Percentiles rank a stretch among this genome's conserved stretches.
Evolutionary conservation across 148 eudicot species (phyloP).

Genomic region (Amaranthus hypochondriacus): DNA sequence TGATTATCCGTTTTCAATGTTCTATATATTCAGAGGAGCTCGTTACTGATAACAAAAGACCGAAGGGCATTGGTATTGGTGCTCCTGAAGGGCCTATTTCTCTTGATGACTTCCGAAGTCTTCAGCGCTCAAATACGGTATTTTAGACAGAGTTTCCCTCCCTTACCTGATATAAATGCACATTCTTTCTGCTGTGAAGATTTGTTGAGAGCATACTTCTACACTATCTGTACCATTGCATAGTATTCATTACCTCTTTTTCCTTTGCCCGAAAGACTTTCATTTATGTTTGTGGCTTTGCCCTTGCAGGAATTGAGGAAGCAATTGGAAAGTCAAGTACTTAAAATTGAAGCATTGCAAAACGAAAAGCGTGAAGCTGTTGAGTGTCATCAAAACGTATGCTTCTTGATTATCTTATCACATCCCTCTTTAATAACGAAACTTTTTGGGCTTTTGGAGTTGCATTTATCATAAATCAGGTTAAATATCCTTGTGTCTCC

Average conservation of each 20-base stretch:
- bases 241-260: neutral
- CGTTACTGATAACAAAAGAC: slow-evolving; percentile 63
- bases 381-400: slow-evolving; percentile 77
- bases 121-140: slow-evolving; percentile 94
- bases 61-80: slow-evolving; percentile 92
- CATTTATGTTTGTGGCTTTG: neutral
- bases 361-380: slow-evolving; percentile 60
- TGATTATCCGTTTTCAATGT: slow-evolving; percentile 12
- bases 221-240: neutral
- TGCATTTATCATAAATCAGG: neutral
- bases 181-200: neutral
- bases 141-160: neutral
- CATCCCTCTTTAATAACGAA: neutral
- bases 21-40: slow-evolving; percentile 49
- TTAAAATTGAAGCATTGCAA: slow-evolving; percentile 56
- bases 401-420: slow-evolving; percentile 14
- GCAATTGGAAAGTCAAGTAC: slow-evolving; percentile 74
- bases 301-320: slow-evolving; percentile 73
- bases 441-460: neutral
- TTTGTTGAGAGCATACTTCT: slow-evolving; percentile 7
- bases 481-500: neutral
- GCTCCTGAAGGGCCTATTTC: slow-evolving; percentile 92
- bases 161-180: neutral
- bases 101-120: slow-evolving; percentile 92
- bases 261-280: neutral